Evolutionary conservation across 2,329 filamentous ascomycete species (phyloP).

Genomic region (Diaporthe sp.): DNA sequence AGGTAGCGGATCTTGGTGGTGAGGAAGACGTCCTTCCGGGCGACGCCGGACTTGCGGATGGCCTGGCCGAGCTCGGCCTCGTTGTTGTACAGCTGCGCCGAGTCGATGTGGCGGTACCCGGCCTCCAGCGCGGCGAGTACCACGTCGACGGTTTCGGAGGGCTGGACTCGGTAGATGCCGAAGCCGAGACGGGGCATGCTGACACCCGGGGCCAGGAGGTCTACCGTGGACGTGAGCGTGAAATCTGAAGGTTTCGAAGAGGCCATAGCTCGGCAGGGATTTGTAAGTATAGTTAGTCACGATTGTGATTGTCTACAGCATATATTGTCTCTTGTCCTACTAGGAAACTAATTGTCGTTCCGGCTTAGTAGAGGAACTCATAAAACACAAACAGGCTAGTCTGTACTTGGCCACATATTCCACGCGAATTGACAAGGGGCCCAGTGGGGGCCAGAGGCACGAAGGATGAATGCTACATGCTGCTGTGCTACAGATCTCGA

Average conservation of each 20-base stretch:
- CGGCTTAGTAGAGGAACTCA: too few species aligned
- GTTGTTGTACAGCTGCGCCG: conserved; percentile 37
- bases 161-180: conserved; percentile 26
- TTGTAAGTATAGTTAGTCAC: neutral
- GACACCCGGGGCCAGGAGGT: conserved; percentile 1
- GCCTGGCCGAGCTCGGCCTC: conserved; percentile 28
- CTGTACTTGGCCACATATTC: neutral
- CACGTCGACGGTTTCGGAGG: neutral
- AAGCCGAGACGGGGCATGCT: conserved; percentile 33
- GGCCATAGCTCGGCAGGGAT: neutral
- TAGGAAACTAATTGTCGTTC: too few species aligned
- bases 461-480: neutral
- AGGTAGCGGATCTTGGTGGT: conserved; percentile 37
- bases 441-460: neutral
- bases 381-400: too few species aligned
- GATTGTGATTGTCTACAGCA: too few species aligned
- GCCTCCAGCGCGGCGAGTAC: neutral
- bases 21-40: conserved; percentile 13
- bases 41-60: neutral
- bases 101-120: conserved; percentile 30
- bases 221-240: neutral
- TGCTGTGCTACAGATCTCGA: neutral
- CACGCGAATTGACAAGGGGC: neutral
- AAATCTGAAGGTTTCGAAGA: neutral
- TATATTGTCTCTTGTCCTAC: too few species aligned